A percentile compares a stretch with the other conserved stretches of the same genome.
phyloP scores from a whole-genome alignment of 2,329 filamentous ascomycete genomes.

The Didymellaceae sp. region DNA sequence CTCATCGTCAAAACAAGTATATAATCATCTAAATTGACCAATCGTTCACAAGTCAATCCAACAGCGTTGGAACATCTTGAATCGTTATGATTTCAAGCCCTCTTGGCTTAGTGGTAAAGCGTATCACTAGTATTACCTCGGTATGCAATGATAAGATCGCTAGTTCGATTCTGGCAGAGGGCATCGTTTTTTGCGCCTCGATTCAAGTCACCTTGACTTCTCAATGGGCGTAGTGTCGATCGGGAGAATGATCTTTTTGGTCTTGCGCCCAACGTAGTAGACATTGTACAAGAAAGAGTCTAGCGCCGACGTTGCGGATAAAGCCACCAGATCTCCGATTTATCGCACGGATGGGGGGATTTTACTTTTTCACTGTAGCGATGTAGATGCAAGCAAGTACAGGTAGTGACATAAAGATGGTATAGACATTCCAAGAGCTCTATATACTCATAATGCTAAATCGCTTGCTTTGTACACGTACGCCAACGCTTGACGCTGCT shows the following conservation, averaged over 20 bases:
- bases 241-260: too few relatives aligned
- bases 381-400: too few relatives aligned
- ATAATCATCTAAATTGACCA: background rate
- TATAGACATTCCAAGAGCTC: slow-evolving; percentile 6
- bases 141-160: slow-evolving; percentile 37
- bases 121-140: slow-evolving; percentile 36
- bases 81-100: slow-evolving; percentile 14
- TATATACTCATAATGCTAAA: slow-evolving; percentile 12
- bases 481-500: too few relatives aligned
- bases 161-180: slow-evolving; percentile 36
- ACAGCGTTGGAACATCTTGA: slow-evolving; percentile 1
- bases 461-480: slow-evolving; percentile 14
- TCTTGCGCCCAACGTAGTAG: too few relatives aligned
- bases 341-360: too few relatives aligned
- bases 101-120: slow-evolving; percentile 43
- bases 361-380: too few relatives aligned
- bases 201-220: background rate
- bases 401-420: background rate
- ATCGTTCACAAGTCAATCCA: slow-evolving; percentile 11
- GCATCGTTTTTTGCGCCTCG: slow-evolving; percentile 5
- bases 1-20: background rate
- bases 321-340: too few relatives aligned
- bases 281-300: too few relatives aligned
- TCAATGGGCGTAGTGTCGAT: too few relatives aligned
- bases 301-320: too few relatives aligned